Evolutionary conservation across 768 basidiomycete species (phyloP).

Genomic region (Kwoniella botswanensis): DNA sequence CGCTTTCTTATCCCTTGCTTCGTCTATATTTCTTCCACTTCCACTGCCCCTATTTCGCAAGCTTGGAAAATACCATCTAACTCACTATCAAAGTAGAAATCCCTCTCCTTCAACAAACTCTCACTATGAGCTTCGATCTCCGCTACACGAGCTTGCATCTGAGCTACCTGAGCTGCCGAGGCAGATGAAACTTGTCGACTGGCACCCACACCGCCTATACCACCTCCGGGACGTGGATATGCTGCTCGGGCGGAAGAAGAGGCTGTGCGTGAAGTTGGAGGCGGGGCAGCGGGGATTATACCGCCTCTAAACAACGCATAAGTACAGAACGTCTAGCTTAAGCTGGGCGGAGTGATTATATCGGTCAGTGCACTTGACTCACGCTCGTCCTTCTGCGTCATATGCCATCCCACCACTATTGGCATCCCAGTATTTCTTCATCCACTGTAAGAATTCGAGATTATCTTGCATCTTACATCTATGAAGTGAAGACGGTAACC

Average conservation of each 20-base stretch:
- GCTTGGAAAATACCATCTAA: conserved; percentile 4
- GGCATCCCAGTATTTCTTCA: conserved; percentile 92
- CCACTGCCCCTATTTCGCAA: too few species aligned
- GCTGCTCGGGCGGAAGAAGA: conserved; percentile 15
- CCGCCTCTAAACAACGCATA: conserved; percentile 9
- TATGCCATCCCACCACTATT: conserved; percentile 88
- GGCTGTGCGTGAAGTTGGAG: conserved; percentile 25
- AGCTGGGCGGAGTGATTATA: too few species aligned
- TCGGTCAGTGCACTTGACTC: conserved; percentile 60
- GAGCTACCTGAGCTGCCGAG: conserved; percentile 66
- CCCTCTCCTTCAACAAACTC: conserved; percentile 93
- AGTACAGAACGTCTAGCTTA: background rate
- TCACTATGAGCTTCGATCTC: conserved; percentile 83
- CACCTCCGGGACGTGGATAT: conserved; percentile 15
- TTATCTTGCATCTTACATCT: conserved; percentile 99
- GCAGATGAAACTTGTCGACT: conserved; percentile 43
- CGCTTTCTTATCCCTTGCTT: too few species aligned
- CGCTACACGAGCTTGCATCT: conserved; percentile 74
- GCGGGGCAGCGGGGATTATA: conserved; percentile 4
- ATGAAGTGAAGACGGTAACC: background rate
- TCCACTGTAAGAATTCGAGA: conserved; percentile 97
- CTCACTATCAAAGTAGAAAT: conserved; percentile 97
- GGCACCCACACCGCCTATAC: conserved; percentile 11
- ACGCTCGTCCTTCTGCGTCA: conserved; percentile 79
- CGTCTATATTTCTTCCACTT: too few species aligned